A percentile compares a stretch with the other conserved stretches of the same genome.
Evolutionary conservation across 345 rosid species (phyloP).

Genomic region (Euphorbia tirucalli): DNA sequence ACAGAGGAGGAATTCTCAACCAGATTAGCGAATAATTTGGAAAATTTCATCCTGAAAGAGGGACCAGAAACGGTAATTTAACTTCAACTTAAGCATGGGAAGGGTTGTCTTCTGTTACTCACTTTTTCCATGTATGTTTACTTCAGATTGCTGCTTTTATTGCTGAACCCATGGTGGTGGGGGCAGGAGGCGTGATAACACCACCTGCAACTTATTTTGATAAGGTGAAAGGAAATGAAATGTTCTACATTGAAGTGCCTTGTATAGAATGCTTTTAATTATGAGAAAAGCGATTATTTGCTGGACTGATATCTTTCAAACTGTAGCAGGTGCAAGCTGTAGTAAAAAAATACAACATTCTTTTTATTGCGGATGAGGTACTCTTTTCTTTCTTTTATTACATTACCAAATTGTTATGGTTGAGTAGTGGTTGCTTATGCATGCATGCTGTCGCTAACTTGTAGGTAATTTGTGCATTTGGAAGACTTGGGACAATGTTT

Average conservation of each 20-base stretch:
- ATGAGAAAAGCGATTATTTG: background rate
- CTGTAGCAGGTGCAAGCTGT: constrained; percentile 79
- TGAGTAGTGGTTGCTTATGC: background rate
- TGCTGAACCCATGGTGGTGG: constrained; percentile 97
- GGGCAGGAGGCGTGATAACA: constrained; percentile 95
- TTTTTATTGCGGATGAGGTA: constrained; percentile 97
- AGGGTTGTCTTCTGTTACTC: constrained; percentile 1
- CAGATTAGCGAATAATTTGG: constrained; percentile 83
- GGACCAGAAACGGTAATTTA: constrained; percentile 90
- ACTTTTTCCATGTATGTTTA: constrained; percentile 16
- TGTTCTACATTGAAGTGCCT: background rate
- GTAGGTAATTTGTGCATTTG: constrained; percentile 97
- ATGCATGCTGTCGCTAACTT: constrained; percentile 7
- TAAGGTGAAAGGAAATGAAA: constrained; percentile 55
- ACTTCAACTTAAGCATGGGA: constrained; percentile 12
- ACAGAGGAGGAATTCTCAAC: constrained; percentile 91
- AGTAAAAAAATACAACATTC: constrained; percentile 77
- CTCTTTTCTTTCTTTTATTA: background rate
- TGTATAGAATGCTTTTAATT: background rate
- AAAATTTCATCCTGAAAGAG: constrained; percentile 82
- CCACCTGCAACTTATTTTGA: constrained; percentile 97
- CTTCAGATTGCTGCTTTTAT: constrained; percentile 93
- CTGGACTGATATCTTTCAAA: background rate
- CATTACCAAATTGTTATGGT: background rate
- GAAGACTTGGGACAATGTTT: constrained; percentile 93